Evolutionary conservation across 371 early-diverging fungal species (phyloP).

Genomic region (Apophysomyces trapeziformis): DNA sequence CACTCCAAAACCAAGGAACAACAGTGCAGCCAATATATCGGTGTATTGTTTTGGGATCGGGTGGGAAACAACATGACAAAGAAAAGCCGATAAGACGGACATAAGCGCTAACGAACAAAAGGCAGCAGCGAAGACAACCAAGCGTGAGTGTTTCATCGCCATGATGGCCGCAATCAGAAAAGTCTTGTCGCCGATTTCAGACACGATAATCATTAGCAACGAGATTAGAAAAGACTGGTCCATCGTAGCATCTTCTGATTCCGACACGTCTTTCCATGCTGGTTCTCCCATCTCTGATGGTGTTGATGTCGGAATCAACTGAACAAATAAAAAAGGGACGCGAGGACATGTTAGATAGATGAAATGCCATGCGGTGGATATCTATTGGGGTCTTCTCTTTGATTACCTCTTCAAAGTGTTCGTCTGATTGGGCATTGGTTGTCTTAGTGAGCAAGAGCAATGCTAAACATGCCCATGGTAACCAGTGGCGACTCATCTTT

Average conservation of each 20-base stretch:
- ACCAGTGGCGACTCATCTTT: not conserved
- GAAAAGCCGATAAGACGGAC: slow-evolving; percentile 91
- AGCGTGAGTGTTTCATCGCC: slow-evolving; percentile 92
- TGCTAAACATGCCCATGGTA: not conserved
- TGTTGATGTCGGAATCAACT: not conserved
- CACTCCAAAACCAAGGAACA: slow-evolving; percentile 92
- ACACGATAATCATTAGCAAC: slow-evolving; percentile 85
- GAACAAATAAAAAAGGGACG: not conserved
- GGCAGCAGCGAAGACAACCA: slow-evolving; percentile 87
- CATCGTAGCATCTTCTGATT: not conserved
- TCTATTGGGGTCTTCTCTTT: not conserved
- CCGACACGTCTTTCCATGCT: not conserved
- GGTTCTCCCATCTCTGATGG: not conserved
- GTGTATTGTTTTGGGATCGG: slow-evolving; percentile 86
- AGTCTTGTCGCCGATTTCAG: slow-evolving; percentile 98
- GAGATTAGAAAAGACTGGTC: slow-evolving; percentile 60
- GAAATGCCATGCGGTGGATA: not conserved
- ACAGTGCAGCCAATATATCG: slow-evolving; percentile 76
- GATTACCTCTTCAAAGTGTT: slow-evolving; percentile 36
- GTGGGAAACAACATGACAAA: slow-evolving; percentile 89
- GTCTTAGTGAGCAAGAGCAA: not conserved
- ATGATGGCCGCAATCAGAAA: slow-evolving; percentile 96
- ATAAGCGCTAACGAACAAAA: slow-evolving; percentile 88
- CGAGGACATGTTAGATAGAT: not conserved
- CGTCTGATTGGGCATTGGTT: slow-evolving; percentile 23